Percentiles rank a stretch among this genome's conserved stretches.
These are phyloP conservation scores for Nicotiana tabacum DNA, from an alignment of 257 asterid genomes.

Conservation along the genomic window DNA sequence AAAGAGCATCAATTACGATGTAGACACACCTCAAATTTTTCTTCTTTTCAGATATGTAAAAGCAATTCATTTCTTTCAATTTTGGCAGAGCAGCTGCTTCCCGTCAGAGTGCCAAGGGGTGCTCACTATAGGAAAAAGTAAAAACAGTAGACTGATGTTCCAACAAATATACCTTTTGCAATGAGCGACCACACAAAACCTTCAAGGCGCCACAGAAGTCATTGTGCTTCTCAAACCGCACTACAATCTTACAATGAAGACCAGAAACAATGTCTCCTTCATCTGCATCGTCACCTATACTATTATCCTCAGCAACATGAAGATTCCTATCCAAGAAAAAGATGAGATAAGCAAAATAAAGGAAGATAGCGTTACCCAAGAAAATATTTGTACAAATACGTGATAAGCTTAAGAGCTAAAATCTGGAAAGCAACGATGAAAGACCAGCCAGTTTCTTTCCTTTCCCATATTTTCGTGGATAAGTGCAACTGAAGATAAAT, in stretches of 20 bases:
- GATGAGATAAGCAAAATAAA: constrained; percentile 9
- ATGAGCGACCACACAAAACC: constrained; percentile 74
- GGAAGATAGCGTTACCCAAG: not conserved
- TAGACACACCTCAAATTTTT: not conserved
- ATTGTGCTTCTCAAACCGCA: constrained; percentile 66
- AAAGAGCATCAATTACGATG: not conserved
- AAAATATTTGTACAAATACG: not conserved
- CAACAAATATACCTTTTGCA: constrained; percentile 55
- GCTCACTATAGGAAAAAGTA: not conserved
- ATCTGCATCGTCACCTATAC: constrained; percentile 45
- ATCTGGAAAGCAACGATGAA: not conserved
- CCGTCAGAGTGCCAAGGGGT: not conserved
- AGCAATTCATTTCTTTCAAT: not conserved
- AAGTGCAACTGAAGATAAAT: not conserved
- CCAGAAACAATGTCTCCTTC: constrained; percentile 72
- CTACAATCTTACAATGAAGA: constrained; percentile 81
- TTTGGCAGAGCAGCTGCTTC: not conserved
- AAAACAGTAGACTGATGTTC: not conserved
- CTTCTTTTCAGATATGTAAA: not conserved
- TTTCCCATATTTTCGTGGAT: not conserved
- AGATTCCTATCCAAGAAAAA: constrained; percentile 56
- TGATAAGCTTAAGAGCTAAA: not conserved
- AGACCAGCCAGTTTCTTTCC: not conserved
- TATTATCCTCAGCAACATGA: constrained; percentile 89
- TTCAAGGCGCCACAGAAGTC: constrained; percentile 73